These are phyloP conservation scores for Roridomyces roridus DNA, from an alignment of 768 basidiomycete species.

Conservation along the genomic window DNA sequence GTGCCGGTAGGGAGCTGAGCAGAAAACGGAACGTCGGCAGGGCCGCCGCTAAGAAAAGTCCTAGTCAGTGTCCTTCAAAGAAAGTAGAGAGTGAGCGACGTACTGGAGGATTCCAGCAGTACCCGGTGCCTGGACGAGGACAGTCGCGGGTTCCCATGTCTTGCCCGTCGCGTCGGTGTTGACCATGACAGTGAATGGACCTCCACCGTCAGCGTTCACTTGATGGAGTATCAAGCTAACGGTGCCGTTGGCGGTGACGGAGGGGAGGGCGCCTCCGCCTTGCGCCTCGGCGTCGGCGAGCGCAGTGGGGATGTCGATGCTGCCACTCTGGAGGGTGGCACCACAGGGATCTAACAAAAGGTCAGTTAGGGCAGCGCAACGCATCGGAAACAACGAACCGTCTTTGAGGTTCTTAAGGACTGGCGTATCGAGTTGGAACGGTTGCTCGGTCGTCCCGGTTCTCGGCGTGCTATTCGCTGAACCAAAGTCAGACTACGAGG, in stretches of 20 bases:
- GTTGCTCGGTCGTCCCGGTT: slow-evolving; percentile 31
- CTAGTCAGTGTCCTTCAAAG: too few relatives aligned
- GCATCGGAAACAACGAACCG: slow-evolving; percentile 9
- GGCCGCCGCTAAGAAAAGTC: slow-evolving; percentile 24
- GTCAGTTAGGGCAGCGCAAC: neutral
- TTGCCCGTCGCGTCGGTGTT: slow-evolving; percentile 34
- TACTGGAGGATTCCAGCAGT: slow-evolving; percentile 27
- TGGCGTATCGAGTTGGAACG: slow-evolving; percentile 34
- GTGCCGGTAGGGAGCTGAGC: slow-evolving; percentile 40
- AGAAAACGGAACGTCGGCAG: slow-evolving; percentile 28
- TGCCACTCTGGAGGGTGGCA: slow-evolving; percentile 29
- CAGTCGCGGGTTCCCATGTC: slow-evolving; percentile 26
- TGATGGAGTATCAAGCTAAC: slow-evolving; percentile 33
- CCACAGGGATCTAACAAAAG: slow-evolving; percentile 28
- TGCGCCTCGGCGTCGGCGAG: slow-evolving; percentile 20
- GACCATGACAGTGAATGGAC: slow-evolving; percentile 33
- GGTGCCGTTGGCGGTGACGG: slow-evolving; percentile 28
- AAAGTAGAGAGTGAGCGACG: neutral
- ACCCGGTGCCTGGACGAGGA: slow-evolving; percentile 32
- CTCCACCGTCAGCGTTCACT: slow-evolving; percentile 38
- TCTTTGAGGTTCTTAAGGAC: slow-evolving; percentile 26
- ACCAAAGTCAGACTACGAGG: neutral
- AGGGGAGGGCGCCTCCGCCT: slow-evolving; percentile 28
- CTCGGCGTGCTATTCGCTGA: slow-evolving; percentile 27
- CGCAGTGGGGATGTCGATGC: slow-evolving; percentile 28